phyloP scores from a whole-genome alignment of 2,329 filamentous ascomycete species.

The Leptodontidium sp. region DNA sequence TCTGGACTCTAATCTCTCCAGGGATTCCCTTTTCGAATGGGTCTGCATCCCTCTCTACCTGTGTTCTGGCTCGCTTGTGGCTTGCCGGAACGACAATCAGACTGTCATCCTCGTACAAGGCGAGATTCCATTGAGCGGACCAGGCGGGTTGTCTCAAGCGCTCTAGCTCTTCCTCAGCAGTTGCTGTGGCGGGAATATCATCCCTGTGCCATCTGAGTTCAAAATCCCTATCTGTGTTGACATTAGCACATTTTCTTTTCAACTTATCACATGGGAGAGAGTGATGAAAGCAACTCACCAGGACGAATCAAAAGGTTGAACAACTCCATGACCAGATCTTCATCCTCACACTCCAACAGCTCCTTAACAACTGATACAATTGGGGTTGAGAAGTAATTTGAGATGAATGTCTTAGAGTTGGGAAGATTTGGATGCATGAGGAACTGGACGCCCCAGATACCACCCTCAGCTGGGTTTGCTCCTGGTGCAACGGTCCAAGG shows the following conservation, averaged over 20 bases:
- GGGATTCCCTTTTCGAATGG: slow-evolving; percentile 70
- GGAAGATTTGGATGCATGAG: slow-evolving; percentile 78
- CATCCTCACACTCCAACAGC: slow-evolving; percentile 64
- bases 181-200: slow-evolving; percentile 75
- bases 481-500: slow-evolving; percentile 70
- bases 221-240: slow-evolving; percentile 63
- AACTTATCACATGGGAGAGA: background rate
- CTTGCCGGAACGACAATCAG: slow-evolving; percentile 81
- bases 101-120: slow-evolving; percentile 77
- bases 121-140: slow-evolving; percentile 89
- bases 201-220: slow-evolving; percentile 86
- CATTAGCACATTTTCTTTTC: background rate
- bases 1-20: slow-evolving; percentile 68
- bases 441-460: slow-evolving; percentile 92
- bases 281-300: background rate
- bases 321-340: slow-evolving; percentile 82
- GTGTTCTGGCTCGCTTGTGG: slow-evolving; percentile 75
- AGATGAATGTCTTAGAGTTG: slow-evolving; percentile 66
- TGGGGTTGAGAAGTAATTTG: slow-evolving; percentile 74
- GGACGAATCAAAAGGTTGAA: slow-evolving; percentile 87
- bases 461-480: slow-evolving; percentile 56
- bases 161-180: slow-evolving; percentile 70
- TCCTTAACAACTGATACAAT: slow-evolving; percentile 70
- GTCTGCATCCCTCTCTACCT: slow-evolving; percentile 70
- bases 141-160: slow-evolving; percentile 67